Evolutionary conservation across 2,329 filamentous ascomycete genomes (phyloP), one percentile per base, ranked within the genome.

Genomic region (Xylariaceae sp.): DNA sequence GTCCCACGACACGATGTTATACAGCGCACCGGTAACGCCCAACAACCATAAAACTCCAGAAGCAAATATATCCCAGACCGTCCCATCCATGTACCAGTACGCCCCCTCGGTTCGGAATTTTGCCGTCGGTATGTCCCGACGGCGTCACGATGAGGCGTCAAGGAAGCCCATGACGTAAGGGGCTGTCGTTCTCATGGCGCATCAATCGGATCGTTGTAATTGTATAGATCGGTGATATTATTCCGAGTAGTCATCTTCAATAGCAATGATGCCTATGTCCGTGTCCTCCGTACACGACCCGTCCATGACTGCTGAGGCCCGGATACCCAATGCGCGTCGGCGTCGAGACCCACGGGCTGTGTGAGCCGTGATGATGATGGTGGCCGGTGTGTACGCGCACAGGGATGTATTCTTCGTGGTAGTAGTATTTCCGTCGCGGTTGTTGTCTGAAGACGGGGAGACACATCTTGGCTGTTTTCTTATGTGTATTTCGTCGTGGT

Each of bases 401-500:
- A 49, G 80, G 80, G 51, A 80, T 75, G 64, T 78, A 75, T 65
- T 83, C 80, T 73, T 83, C 78, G 68, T 77, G 77, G 70, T 83
- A 82, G 74, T 83, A 83, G 73, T 83, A 81, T 51, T 76, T 76
- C 47, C 75, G 77, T 35, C 69, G 71, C 57, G 77, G 75, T 60
- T 76, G 73, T 57, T 72, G 23, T 30, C 23, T 4, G 23, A 30
- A 30, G 23, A 30, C 63, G 51, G 73, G 68, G 74, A 83, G 81
- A 68, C 81, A 83, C 81, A 83, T 83, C 23, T 68, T 77, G 69
- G 54, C 62, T 51, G 58, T 56, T 53, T 11, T 23, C 1, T 10
- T 34, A 17, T 5, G 8, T 9, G 2, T 18, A 11, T 49, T 63
- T 58, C 23, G 52, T 60, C 7, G 62, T 65, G 7, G 54, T 60